A percentile compares a stretch with the other conserved stretches of the same genome.
Evolutionary conservation across 169 alveolate genomes (phyloP).

Genomic region (Plasmodium falciparum): DNA sequence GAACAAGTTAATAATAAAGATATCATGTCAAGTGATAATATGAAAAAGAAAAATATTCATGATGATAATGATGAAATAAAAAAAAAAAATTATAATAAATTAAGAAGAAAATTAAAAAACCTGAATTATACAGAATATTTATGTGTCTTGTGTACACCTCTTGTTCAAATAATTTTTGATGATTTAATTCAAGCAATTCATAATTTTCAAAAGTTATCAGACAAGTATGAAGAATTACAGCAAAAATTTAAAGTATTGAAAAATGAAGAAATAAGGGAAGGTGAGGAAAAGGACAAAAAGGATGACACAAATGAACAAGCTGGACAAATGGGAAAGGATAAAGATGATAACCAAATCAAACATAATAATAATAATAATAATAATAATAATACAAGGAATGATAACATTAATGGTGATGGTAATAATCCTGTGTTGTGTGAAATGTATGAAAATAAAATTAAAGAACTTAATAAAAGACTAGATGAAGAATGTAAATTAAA

Average conservation of each 20-base stretch:
- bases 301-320: background rate
- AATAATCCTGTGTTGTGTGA: background rate
- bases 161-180: constrained; percentile 66
- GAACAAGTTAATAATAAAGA: background rate
- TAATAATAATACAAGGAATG: background rate
- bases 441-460: constrained; percentile 19
- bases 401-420: background rate
- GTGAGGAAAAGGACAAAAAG: constrained; percentile 3
- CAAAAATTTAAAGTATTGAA: constrained; percentile 44
- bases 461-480: constrained; percentile 31
- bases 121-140: constrained; percentile 49
- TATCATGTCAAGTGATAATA: constrained; percentile 8
- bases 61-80: constrained; percentile 8
- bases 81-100: constrained; percentile 26
- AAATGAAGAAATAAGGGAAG: constrained; percentile 4
- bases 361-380: background rate
- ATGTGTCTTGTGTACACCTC: constrained; percentile 58
- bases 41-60: background rate
- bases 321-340: background rate
- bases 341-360: background rate
- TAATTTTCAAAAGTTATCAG: constrained; percentile 57
- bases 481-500: constrained; percentile 49
- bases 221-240: constrained; percentile 52
- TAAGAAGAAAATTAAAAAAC: constrained; percentile 42
- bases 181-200: constrained; percentile 74